Conservation (phyloP, 805 yeast species). For the Starmerella powellii region DNA sequence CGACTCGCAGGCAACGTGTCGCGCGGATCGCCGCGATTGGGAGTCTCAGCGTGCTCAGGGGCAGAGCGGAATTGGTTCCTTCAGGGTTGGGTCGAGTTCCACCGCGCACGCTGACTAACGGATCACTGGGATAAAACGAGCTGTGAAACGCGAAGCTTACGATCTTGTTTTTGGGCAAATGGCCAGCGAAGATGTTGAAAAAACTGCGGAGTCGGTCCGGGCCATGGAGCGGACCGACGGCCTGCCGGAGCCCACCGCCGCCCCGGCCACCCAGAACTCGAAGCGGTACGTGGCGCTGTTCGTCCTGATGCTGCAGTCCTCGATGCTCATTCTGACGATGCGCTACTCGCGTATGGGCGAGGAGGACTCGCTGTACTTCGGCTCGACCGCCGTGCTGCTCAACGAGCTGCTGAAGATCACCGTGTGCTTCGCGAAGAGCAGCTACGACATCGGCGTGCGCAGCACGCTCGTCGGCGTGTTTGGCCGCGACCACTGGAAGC, state of each 20-base stretch:
- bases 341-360: constrained; percentile 35
- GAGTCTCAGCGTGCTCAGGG: too few relatives aligned
- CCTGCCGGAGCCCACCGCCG: background rate
- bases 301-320: constrained; percentile 33
- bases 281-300: constrained; percentile 29
- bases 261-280: constrained; percentile 1
- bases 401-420: constrained; percentile 32
- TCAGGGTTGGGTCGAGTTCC: too few relatives aligned
- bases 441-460: constrained; percentile 21
- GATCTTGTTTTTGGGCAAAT: too few relatives aligned
- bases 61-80: too few relatives aligned
- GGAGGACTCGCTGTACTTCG: constrained; percentile 25
- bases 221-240: background rate
- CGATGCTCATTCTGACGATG: constrained; percentile 33
- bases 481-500: constrained; percentile 32
- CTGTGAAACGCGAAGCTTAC: too few relatives aligned
- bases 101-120: too few relatives aligned
- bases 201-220: background rate
- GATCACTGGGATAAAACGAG: too few relatives aligned
- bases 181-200: constrained; percentile 2
- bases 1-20: too few relatives aligned
- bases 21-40: too few relatives aligned
- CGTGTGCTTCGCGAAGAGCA: constrained; percentile 26
- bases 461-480: constrained; percentile 26
- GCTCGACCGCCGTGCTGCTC: constrained; percentile 34